Evolutionary conservation across 306 rosid species (phyloP), one percentile per base, ranked within the genome.

Genomic region (Quercus berberidifolia): DNA sequence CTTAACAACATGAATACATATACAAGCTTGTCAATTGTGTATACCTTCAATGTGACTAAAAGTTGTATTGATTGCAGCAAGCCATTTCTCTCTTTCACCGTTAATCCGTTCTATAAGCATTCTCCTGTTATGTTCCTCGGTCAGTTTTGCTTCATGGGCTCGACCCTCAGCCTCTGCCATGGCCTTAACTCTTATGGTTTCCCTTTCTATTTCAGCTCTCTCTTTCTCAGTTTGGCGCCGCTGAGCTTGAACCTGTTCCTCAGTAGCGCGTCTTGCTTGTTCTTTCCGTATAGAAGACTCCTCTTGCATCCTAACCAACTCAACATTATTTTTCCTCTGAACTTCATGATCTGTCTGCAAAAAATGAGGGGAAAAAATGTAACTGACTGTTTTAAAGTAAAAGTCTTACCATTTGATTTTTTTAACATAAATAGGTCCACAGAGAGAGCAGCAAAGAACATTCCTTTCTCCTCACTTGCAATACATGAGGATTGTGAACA

Each of bases 71-170:
- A 96, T 96, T 72, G 99, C 99, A 74, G 99, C 97, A 79, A 96
- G 93, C 99, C 98, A 96, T 87, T 96, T 96, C 78, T 96, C 98
- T 69, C 83, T 91, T 91, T 96, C 98, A 60, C 98, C 99, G 54
- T 87, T 94, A 78, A 96, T 76, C 67, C 89, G 87, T 71, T 96
- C 99, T 51, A 88, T 62, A 51, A 96, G 96, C 98, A 91, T 88
- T 86, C 97, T 89, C 84, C 97, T 83, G 71, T 90, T 96, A 75
- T 91, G 96, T 69, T 96, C 98, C 87, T 90, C 98, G 0, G 92
- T 93, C 84, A 93, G 84, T 78, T 91, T 91, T 54, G 94, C 96
- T 83, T 93, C 97, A 80, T 86, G 94, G 70, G 86, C 98, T 65
- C 96, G 94, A 46, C 90, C 97, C 85, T 96, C 98, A 46, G 98